phyloP scores from a whole-genome alignment of 2,329 filamentous ascomycete genomes.

The Alternaria sp. region DNA sequence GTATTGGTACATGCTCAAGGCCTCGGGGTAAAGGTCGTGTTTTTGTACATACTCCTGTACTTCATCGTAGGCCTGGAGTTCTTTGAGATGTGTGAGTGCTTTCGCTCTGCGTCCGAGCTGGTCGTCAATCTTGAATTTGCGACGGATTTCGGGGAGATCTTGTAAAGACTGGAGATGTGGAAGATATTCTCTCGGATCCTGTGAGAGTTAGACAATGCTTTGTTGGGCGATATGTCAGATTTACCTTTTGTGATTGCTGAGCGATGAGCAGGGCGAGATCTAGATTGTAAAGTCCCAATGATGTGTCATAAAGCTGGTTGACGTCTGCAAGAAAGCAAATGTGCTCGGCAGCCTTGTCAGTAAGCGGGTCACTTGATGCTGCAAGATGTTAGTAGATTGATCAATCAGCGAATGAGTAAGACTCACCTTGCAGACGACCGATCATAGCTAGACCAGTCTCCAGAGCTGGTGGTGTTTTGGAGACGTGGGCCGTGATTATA shows the following conservation, averaged over 20 bases:
- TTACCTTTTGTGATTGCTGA: slow-evolving; percentile 86
- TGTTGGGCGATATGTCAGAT: background rate
- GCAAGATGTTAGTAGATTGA: slow-evolving; percentile 3
- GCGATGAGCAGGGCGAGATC: slow-evolving; percentile 90
- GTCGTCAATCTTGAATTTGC: slow-evolving; percentile 87
- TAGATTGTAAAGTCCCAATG: slow-evolving; percentile 89
- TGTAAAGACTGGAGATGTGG: slow-evolving; percentile 92
- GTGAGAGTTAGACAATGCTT: background rate
- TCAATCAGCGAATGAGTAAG: too few relatives aligned
- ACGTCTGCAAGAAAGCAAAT: slow-evolving; percentile 97
- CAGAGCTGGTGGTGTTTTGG: slow-evolving; percentile 89
- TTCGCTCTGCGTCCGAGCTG: slow-evolving; percentile 79
- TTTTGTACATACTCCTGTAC: slow-evolving; percentile 79
- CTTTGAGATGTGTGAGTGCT: slow-evolving; percentile 78
- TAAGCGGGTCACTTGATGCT: slow-evolving; percentile 62
- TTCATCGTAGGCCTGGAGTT: slow-evolving; percentile 78
- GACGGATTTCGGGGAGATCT: slow-evolving; percentile 72
- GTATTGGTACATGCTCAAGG: slow-evolving; percentile 85
- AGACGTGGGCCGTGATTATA: slow-evolving; percentile 92
- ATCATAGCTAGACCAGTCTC: slow-evolving; percentile 85
- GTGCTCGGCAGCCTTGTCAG: slow-evolving; percentile 91
- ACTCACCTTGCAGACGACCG: slow-evolving; percentile 68
- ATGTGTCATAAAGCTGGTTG: slow-evolving; percentile 88
- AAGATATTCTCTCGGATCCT: slow-evolving; percentile 91
- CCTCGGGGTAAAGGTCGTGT: slow-evolving; percentile 79